These are phyloP conservation scores for Trichoderma aggressivum DNA, from an alignment of 2,329 filamentous ascomycete species.

Conservation along the genomic window DNA sequence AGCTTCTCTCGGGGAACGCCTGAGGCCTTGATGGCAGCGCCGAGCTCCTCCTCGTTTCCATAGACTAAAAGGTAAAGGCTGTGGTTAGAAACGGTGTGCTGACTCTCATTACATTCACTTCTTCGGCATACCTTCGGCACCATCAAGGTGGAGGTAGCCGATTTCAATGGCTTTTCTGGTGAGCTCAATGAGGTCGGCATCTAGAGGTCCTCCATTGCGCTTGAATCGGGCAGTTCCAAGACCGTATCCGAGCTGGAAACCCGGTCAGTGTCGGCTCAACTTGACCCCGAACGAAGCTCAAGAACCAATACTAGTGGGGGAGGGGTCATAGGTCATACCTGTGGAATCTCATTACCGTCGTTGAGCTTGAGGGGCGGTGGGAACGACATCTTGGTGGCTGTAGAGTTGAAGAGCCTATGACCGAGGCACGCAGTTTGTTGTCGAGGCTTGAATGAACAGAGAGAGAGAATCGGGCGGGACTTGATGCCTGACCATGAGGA, in stretches of 20 bases:
- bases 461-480: neutral
- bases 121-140: conserved; percentile 58
- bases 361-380: conserved; percentile 58
- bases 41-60: conserved; percentile 66
- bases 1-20: conserved; percentile 64
- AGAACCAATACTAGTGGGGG: neutral
- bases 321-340: conserved; percentile 43
- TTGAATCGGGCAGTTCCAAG: conserved; percentile 67
- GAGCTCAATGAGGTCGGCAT: conserved; percentile 49
- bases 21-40: conserved; percentile 64
- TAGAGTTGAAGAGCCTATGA: neutral
- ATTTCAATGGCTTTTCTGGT: conserved; percentile 62
- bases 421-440: neutral
- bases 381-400: conserved; percentile 9
- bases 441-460: neutral
- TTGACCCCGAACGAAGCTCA: neutral
- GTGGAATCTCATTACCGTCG: conserved; percentile 69
- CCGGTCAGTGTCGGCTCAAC: neutral
- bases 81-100: neutral
- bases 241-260: conserved; percentile 62
- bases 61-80: conserved; percentile 45
- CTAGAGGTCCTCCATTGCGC: conserved; percentile 44
- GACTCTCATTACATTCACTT: neutral
- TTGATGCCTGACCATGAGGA: neutral
- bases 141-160: conserved; percentile 72